These are phyloP conservation scores for Middelhovenomyces tepae DNA, from an alignment of 805 yeast species.

Conservation along the genomic window DNA sequence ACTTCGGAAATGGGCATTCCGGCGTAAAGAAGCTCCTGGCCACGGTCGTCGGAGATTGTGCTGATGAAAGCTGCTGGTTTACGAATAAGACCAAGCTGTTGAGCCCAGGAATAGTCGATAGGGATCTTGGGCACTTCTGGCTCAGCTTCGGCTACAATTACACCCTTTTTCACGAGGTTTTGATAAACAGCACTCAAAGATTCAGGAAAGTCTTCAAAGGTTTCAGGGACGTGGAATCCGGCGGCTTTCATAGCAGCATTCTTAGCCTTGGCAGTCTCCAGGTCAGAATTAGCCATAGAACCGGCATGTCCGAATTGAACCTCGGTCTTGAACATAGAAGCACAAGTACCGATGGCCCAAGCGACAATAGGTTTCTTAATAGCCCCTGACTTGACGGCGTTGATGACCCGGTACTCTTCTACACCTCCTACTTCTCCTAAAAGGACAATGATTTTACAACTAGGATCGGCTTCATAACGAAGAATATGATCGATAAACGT, in stretches of 20 bases:
- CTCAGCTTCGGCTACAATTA: constrained; percentile 32
- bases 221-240: constrained; percentile 86
- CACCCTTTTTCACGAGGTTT: constrained; percentile 41
- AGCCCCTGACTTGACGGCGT: constrained; percentile 54
- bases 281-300: constrained; percentile 60
- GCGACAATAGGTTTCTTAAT: constrained; percentile 64
- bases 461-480: constrained; percentile 54
- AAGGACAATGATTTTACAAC: constrained; percentile 56
- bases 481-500: constrained; percentile 61
- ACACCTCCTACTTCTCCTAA: constrained; percentile 69
- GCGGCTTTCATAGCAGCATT: constrained; percentile 79
- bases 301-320: constrained; percentile 59
- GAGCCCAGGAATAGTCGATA: constrained; percentile 40
- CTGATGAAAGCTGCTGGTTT: constrained; percentile 42
- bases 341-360: constrained; percentile 64
- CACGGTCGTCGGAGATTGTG: constrained; percentile 40
- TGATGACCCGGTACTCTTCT: constrained; percentile 63
- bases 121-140: constrained; percentile 42
- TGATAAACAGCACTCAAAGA: constrained; percentile 57
- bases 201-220: constrained; percentile 42
- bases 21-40: constrained; percentile 38
- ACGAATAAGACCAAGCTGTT: constrained; percentile 38
- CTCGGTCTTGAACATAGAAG: constrained; percentile 63
- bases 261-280: constrained; percentile 59
- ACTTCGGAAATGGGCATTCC: constrained; percentile 40